Evolutionary conservation across 148 eudicot species (phyloP).

Genomic region (Pharnaceum exiguum): DNA sequence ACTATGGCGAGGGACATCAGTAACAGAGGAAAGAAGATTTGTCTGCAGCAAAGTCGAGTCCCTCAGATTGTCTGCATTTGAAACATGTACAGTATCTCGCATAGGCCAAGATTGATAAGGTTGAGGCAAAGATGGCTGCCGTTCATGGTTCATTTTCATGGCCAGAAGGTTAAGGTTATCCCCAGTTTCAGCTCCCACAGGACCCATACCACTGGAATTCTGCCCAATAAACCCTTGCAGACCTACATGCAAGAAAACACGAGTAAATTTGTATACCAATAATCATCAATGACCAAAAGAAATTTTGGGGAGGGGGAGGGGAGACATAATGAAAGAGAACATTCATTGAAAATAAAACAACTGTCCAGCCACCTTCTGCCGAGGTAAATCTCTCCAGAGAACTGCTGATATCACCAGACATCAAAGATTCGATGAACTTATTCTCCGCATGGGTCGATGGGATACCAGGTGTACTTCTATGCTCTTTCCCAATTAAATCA

Average conservation of each 20-base stretch:
- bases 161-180: slow-evolving; percentile 61
- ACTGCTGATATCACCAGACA: slow-evolving; percentile 49
- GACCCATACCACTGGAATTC: slow-evolving; percentile 36
- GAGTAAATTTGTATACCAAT: slow-evolving; percentile 7
- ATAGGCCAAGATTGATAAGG: slow-evolving; percentile 59
- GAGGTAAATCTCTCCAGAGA: slow-evolving; percentile 51
- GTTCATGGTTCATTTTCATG: slow-evolving; percentile 57
- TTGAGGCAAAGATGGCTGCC: slow-evolving; percentile 54
- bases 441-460: slow-evolving; percentile 67
- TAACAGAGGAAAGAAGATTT: slow-evolving; percentile 36
- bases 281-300: neutral
- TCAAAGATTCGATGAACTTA: slow-evolving; percentile 81
- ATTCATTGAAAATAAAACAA: neutral
- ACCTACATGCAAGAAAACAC: slow-evolving; percentile 41
- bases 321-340: slow-evolving; percentile 3
- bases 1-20: slow-evolving; percentile 36
- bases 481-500: slow-evolving; percentile 43
- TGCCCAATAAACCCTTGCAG: slow-evolving; percentile 58
- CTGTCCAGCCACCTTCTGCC: slow-evolving; percentile 51
- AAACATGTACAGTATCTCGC: slow-evolving; percentile 41
- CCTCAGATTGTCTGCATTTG: slow-evolving; percentile 39
- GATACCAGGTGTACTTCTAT: slow-evolving; percentile 38
- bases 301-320: too few species aligned
- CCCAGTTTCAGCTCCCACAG: slow-evolving; percentile 49
- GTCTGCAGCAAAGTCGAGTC: slow-evolving; percentile 41